A percentile compares a stretch with the other conserved stretches of the same genome.
phyloP scores from a whole-genome alignment of 225 moss, liverwort and hornwort genomes.

The Lunularia cruciata region DNA sequence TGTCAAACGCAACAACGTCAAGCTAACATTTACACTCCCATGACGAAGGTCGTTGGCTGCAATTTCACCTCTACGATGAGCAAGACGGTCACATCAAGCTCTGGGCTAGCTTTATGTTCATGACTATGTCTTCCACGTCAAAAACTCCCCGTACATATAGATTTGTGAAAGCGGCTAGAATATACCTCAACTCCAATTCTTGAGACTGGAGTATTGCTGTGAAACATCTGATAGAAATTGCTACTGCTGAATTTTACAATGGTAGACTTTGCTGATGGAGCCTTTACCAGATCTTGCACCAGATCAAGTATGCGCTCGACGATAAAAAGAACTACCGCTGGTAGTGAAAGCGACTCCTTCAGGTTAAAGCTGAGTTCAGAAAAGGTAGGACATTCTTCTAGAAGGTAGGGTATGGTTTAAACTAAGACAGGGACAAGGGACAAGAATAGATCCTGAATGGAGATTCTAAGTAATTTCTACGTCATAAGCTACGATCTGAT shows the following conservation, averaged over 20 bases:
- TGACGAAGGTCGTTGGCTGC: constrained; percentile 15
- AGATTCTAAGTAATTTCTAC: neutral
- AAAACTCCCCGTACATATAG: constrained; percentile 21
- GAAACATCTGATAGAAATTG: neutral
- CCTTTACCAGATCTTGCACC: constrained; percentile 24
- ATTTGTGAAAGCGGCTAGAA: constrained; percentile 11
- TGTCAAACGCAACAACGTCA: constrained; percentile 15
- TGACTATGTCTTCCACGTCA: neutral
- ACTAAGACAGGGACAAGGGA: constrained; percentile 16
- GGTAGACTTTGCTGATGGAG: constrained; percentile 9
- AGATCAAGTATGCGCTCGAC: constrained; percentile 5
- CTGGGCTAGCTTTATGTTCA: neutral
- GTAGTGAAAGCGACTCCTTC: constrained; percentile 12
- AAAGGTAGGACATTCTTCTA: constrained; percentile 17
- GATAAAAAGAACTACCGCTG: constrained; percentile 6
- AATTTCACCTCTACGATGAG: constrained; percentile 7
- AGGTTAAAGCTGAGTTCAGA: constrained; percentile 6
- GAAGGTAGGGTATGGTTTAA: constrained; percentile 17
- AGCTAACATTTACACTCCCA: constrained; percentile 26
- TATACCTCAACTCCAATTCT: constrained; percentile 18
- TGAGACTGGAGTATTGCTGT: constrained; percentile 13
- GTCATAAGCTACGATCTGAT: constrained; percentile 8
- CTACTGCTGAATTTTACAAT: constrained; percentile 12
- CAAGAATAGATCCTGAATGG: neutral
- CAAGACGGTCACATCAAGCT: constrained; percentile 4